Evolutionary conservation across 768 basidiomycete species (phyloP).

Genomic region (Mycena kentingensis): DNA sequence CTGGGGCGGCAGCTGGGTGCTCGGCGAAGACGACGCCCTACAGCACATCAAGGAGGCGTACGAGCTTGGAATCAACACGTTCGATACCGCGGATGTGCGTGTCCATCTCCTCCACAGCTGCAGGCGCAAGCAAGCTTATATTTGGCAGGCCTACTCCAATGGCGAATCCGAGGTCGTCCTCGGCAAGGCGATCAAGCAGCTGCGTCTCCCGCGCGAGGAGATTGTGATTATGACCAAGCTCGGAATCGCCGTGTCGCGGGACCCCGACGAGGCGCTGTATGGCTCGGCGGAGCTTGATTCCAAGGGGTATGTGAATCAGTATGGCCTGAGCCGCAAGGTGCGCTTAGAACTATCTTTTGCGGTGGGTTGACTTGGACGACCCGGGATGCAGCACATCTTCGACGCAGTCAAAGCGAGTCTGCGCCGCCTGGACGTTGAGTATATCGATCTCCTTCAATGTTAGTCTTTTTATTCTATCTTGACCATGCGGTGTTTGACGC

Average conservation of each 20-base stretch:
- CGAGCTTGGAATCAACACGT: conserved; percentile 38
- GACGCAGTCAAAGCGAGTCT: conserved; percentile 48
- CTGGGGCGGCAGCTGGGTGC: conserved; percentile 7
- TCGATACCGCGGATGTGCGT: conserved; percentile 38
- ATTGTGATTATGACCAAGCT: conserved; percentile 84
- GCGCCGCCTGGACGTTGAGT: conserved; percentile 47
- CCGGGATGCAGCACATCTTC: conserved; percentile 54
- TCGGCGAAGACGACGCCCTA: conserved; percentile 4
- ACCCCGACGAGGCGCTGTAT: too few relatives aligned
- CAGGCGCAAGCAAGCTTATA: too few relatives aligned
- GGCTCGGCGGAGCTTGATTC: too few relatives aligned
- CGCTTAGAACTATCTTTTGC: not conserved
- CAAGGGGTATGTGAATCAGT: conserved; percentile 29
- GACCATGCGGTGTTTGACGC: not conserved
- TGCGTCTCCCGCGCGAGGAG: conserved; percentile 65
- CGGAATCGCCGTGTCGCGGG: too few relatives aligned
- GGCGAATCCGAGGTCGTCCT: conserved; percentile 66
- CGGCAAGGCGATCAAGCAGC: conserved; percentile 70
- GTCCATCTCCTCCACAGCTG: too few relatives aligned
- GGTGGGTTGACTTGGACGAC: conserved; percentile 37
- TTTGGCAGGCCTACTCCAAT: conserved; percentile 59
- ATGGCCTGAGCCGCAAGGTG: conserved; percentile 34
- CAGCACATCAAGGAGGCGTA: conserved; percentile 28
- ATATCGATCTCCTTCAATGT: conserved; percentile 62
- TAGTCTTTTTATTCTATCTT: not conserved